Conservation (phyloP, 208 protist species). For the Acanthamoeba royreba region DNA sequence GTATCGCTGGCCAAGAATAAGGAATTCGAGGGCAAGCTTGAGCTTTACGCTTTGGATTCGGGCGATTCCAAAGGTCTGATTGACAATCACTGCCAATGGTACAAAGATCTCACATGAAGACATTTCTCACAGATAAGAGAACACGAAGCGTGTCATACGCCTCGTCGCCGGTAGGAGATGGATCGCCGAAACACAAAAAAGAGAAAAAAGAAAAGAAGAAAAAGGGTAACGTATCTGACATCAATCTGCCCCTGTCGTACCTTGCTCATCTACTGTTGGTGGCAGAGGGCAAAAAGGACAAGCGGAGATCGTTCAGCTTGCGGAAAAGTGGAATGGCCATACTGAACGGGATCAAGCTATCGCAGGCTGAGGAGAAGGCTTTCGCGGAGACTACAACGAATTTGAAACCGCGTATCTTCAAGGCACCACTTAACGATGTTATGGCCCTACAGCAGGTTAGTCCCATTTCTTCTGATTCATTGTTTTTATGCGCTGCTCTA, state of each 20-base stretch:
- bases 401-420: not conserved
- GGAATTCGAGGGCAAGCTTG: slow-evolving; percentile 26
- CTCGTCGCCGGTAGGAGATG: not conserved
- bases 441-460: not conserved
- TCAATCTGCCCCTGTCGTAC: too few species aligned
- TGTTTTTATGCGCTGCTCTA: too few species aligned
- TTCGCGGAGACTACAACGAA: not conserved
- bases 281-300: too few species aligned
- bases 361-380: not conserved
- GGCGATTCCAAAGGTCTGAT: not conserved
- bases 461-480: too few species aligned
- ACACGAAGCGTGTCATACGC: not conserved
- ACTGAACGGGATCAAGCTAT: slow-evolving; percentile 20
- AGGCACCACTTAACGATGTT: not conserved
- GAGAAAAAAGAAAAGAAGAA: slow-evolving; percentile 1
- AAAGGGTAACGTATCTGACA: too few species aligned
- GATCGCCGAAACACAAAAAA: not conserved
- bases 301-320: not conserved
- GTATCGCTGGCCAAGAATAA: not conserved
- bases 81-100: too few species aligned
- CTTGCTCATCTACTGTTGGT: not conserved
- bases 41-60: not conserved
- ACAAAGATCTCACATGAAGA: too few species aligned
- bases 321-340: slow-evolving; percentile 2
- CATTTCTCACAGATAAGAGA: not conserved